Base-by-base conservation (phyloP, 2,329 filamentous ascomycete genomes). In the Sporothrix pallida region DNA sequence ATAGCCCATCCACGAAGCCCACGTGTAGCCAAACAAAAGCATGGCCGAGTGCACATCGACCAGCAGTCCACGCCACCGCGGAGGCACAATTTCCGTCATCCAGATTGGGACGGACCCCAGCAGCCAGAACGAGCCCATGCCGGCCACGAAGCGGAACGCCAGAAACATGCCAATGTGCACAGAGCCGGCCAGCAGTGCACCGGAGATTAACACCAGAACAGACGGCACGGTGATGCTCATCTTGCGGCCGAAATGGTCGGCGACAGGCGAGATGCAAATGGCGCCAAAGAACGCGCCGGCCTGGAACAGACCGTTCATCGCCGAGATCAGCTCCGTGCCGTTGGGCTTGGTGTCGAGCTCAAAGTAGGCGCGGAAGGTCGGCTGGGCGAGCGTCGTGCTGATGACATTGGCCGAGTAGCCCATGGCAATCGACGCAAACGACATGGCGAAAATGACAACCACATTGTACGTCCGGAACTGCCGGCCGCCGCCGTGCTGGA, bases 81-180 rank as follows among this genome's bases (percentile, higher is more conserved):
- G 50, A 2, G 50, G 50, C 8, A 54, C 50, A 10, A 54, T 54
- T 20, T 54, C 50, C 3, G 50, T 54, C 50, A 54, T 54, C 50
- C 50, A 54, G 8, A 54, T 20, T 8, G 50, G 50, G 1, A 54
- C 50, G 50, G 50, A 54, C 1, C 50, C 50, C 6, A 54, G 50
- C 50, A 54, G 50, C 50, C 50, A 54, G n/a, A 54, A 54, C 9
- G 50, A 54, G 50, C 50, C 50, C 50, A 54, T 54, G 17, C 50
- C 50, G 5, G 50, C 50, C 17, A 54, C 50, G 5, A 54, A 54
- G 3, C 50, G 50, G n/a, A 54, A 54, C 5, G 50, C 50, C 17
- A 54, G 10, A 23, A 54, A 54, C 50, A 54, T 54, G 50, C 50
- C 50, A 54, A 54, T 54, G n/a, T 54, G 50, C 50, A 54, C 50